Evolutionary conservation across 2,329 filamentous ascomycete genomes (phyloP).

Genomic region (Penicillium sclerotigenum): DNA sequence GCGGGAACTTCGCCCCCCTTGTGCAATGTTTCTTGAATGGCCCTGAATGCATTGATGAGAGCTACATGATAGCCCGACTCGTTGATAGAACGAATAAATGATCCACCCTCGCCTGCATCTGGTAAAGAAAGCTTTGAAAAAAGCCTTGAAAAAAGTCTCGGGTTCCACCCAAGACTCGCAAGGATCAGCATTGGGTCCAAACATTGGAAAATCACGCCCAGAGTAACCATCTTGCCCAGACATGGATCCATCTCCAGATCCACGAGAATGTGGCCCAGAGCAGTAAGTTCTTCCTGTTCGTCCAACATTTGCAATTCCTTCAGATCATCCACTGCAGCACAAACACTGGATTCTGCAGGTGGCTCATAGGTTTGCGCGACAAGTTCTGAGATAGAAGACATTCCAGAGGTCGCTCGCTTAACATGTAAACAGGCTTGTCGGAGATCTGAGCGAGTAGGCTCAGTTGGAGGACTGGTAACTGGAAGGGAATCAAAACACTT

Average conservation of each 20-base stretch:
- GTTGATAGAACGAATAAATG: constrained; percentile 5
- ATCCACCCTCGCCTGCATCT: background rate
- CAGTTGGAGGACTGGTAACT: constrained; percentile 33
- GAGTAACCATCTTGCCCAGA: constrained; percentile 50
- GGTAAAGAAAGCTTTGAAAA: background rate
- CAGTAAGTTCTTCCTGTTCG: constrained; percentile 43
- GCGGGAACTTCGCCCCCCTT: background rate
- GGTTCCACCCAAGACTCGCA: constrained; percentile 34
- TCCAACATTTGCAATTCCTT: constrained; percentile 45
- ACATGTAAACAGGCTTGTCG: constrained; percentile 46
- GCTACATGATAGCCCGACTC: constrained; percentile 48
- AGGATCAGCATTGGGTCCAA: constrained; percentile 51
- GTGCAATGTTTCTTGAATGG: background rate
- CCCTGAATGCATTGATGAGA: constrained; percentile 43
- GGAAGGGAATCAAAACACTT: constrained; percentile 34
- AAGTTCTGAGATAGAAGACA: constrained; percentile 39
- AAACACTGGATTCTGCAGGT: constrained; percentile 38
- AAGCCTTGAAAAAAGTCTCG: constrained; percentile 30
- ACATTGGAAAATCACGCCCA: constrained; percentile 53
- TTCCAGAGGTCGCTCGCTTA: constrained; percentile 39
- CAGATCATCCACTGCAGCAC: constrained; percentile 32
- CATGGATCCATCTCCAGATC: constrained; percentile 45
- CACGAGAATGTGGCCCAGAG: constrained; percentile 47
- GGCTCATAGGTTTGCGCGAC: constrained; percentile 47
- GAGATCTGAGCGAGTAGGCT: constrained; percentile 46